Percentiles rank a stretch among this genome's conserved stretches.
Conservation (phyloP, 345 rosid genomes). For the Syzygium aromaticum region DNA sequence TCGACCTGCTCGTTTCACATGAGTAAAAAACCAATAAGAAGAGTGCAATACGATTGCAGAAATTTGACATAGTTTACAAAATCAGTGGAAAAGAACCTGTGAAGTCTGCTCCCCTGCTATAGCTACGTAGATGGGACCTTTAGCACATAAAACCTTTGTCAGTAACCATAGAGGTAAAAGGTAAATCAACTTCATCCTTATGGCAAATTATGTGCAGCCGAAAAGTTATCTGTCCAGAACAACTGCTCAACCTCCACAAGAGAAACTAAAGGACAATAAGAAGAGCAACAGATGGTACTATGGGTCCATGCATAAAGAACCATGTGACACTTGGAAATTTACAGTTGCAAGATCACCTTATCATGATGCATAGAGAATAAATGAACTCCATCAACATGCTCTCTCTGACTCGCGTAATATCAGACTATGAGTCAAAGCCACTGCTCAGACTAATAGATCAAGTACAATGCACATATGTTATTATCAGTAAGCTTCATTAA, state of each 20-base stretch:
- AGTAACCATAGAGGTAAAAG: background rate
- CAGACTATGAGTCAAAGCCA: background rate
- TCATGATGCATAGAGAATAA: background rate
- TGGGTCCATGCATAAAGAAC: background rate
- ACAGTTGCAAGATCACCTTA: background rate
- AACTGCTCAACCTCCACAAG: background rate
- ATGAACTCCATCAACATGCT: background rate
- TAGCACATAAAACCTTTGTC: slow-evolving; percentile 4
- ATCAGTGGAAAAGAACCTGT: slow-evolving; percentile 32
- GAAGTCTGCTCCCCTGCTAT: slow-evolving; percentile 68
- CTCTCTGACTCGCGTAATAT: background rate
- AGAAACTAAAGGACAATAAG: background rate
- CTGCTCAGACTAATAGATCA: background rate
- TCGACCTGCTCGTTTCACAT: slow-evolving; percentile 47
- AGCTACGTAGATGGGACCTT: slow-evolving; percentile 48
- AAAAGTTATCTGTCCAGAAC: background rate
- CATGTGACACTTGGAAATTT: background rate
- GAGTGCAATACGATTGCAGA: background rate
- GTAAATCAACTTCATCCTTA: background rate
- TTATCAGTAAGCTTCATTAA: background rate
- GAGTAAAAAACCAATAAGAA: slow-evolving; percentile 7
- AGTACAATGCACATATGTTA: background rate
- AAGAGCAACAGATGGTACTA: background rate
- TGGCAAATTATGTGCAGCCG: background rate
- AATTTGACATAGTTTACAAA: background rate